Base-by-base conservation (phyloP, 768 basidiomycete genomes). In the Kwoniella dendrophila region DNA sequence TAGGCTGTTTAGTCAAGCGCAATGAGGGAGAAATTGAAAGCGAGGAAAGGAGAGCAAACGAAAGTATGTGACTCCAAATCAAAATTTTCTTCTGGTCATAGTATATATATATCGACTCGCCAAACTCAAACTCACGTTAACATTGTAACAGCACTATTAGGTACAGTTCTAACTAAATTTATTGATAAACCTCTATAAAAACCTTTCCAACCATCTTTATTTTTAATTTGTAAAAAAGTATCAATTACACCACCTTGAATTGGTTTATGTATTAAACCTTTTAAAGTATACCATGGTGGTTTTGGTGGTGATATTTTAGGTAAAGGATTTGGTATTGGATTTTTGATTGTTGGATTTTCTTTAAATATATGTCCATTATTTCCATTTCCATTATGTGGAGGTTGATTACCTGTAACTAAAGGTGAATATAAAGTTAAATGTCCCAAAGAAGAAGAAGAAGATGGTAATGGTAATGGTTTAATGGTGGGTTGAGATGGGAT, bases 81-180 rank as follows among this genome's bases (percentile, higher is more conserved):
- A 59, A 59, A n/a, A n/a, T n/a, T n/a, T n/a, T n/a, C n/a, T n/a
- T n/a, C n/a, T n/a, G n/a, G n/a, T n/a, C n/a, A n/a, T n/a, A n/a
- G n/a, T n/a, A n/a, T n/a, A n/a, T n/a, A n/a, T n/a, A n/a, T 18
- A 33, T 8, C 45, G 82, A 73, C 20, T 20, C 26, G 18, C 44
- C 14, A 11, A 12, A 53, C 12, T n/a, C 16, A 20, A 20, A 83
- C 84, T 77, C 83, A 94, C 89, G 90, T 92, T 76, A 98, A 80
- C 85, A 99, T 89, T 38, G 96, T 99, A 66, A 97, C 89, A 3
- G 92, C 93, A 70, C 90, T 92, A 78, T 92, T 93, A 16, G 96
- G 96, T 66, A 98, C 95, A 7, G 96, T 99, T 62, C 95, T 83
- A 53, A 97, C 79, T 26, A 99, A 84, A 80, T 97, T 98, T 66